Base-by-base conservation (phyloP, 2,329 filamentous ascomycete genomes). In the Fusarium devonianum region DNA sequence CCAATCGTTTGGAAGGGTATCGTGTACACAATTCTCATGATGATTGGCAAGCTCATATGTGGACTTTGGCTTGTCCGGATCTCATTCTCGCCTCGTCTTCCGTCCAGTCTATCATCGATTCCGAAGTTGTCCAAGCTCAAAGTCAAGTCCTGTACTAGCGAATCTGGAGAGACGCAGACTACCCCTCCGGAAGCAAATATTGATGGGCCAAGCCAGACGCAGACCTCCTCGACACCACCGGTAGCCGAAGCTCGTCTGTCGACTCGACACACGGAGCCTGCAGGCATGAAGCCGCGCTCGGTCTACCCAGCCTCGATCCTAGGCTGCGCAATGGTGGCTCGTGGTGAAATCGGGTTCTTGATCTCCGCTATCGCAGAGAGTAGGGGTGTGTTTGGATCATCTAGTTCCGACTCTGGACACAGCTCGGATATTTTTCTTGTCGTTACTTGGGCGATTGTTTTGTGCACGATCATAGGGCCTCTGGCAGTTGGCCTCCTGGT, bases 331-430 rank as follows among this genome's bases (percentile, higher is more conserved):
- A 93, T 93, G 89, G 81, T 88, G 0, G 84, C 89, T 0, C 78
- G 89, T n/a, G 89, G 89, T 1, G 89, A 94, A 67, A 90, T 93
- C 23, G 88, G 89, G 0, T 91, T 91, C 53, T 69, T 93, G 32
- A 90, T 94, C 53, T 85, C 86, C 1, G 83, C 86, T 0, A 69
- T 92, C 0, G 87, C 87, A 0, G 79, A 89, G 61, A 78, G 73
- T 34, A 73, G 75, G 2, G 73, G 74, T 0, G 69, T 79, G 11
- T 80, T 80, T 28, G 43, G 49, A n/a, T n/a, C n/a, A n/a, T n/a
- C n/a, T n/a, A n/a, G n/a, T n/a, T n/a, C n/a, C n/a, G n/a, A n/a
- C n/a, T n/a, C n/a, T n/a, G n/a, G n/a, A n/a, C n/a, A n/a, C n/a
- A n/a, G n/a, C 17, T 76, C 73, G 0, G 70, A 78, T 14, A 64